These are phyloP conservation scores for Angophora floribunda DNA, from an alignment of 345 rosid genomes.

Conservation along the genomic window DNA sequence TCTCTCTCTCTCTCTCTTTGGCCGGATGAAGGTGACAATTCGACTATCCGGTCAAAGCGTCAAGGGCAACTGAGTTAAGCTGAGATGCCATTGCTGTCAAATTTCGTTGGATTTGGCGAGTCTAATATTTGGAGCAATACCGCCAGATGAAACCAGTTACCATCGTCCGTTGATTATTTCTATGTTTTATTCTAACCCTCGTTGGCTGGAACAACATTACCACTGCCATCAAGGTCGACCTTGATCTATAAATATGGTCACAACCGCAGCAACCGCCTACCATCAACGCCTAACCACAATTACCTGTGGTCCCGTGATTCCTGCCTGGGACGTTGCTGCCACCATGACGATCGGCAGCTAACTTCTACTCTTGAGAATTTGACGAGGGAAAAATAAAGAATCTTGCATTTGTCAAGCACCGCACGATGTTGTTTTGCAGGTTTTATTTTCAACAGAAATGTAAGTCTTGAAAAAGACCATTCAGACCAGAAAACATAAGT, in stretches of 20 bases:
- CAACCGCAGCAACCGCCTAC: neutral
- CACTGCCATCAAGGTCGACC: neutral
- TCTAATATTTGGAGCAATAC: neutral
- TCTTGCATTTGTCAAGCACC: neutral
- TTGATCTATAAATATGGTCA: neutral
- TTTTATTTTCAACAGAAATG: neutral
- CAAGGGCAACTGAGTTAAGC: neutral
- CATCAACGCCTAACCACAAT: neutral
- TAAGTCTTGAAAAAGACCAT: neutral
- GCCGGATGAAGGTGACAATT: neutral
- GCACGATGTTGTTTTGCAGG: neutral
- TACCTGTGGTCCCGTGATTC: neutral
- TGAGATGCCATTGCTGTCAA: neutral
- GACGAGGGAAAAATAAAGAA: neutral
- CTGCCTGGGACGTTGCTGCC: neutral
- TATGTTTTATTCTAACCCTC: neutral
- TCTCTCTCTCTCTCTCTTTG: neutral
- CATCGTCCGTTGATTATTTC: neutral
- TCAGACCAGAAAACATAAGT: neutral
- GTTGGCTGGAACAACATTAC: neutral
- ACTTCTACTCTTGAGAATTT: neutral
- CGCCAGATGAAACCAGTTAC: neutral
- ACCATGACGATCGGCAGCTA: neutral
- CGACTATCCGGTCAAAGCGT: neutral
- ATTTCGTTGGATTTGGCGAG: neutral